A percentile compares a stretch with the other conserved stretches of the same genome.
These are phyloP conservation scores for Suzukiozyma palmioleophila DNA, from an alignment of 1,139 yeast genomes.

Conservation along the genomic window DNA sequence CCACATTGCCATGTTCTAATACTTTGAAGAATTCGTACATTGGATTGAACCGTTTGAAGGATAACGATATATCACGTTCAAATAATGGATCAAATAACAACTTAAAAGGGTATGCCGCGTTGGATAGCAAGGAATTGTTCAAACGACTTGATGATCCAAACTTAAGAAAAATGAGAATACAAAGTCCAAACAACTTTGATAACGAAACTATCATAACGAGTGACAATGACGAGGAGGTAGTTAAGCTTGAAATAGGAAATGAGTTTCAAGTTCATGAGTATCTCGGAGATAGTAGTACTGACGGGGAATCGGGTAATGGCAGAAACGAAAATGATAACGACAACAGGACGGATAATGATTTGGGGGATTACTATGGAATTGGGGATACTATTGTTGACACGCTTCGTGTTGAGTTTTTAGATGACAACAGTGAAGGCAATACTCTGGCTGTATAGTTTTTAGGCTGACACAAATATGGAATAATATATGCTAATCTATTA, in stretches of 20 bases:
- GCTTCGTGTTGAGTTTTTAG: too few relatives aligned
- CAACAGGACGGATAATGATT: neutral
- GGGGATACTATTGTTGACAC: neutral
- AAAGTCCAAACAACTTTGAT: conserved; percentile 7
- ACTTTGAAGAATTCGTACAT: conserved; percentile 33
- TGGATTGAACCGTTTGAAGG: conserved; percentile 39
- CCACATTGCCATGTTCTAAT: conserved; percentile 33
- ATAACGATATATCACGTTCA: conserved; percentile 19
- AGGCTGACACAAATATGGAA: too few relatives aligned
- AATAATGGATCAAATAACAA: conserved; percentile 16
- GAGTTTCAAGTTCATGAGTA: conserved; percentile 3
- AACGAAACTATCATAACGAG: conserved; percentile 4
- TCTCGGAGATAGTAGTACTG: conserved; percentile 1
- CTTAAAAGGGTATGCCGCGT: conserved; percentile 12
- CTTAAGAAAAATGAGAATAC: conserved; percentile 11
- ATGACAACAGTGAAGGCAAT: too few relatives aligned
- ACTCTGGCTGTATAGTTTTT: too few relatives aligned
- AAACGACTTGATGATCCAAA: conserved; percentile 15
- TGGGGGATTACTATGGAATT: conserved; percentile 3
- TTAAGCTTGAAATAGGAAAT: conserved; percentile 2
- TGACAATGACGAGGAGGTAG: conserved; percentile 5
- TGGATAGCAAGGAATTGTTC: conserved; percentile 8
- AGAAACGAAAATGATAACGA: conserved; percentile 1
- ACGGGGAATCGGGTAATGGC: neutral
- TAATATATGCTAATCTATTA: neutral